Conservation (phyloP, 179 eudicot species). For the Silene coronaria region DNA sequence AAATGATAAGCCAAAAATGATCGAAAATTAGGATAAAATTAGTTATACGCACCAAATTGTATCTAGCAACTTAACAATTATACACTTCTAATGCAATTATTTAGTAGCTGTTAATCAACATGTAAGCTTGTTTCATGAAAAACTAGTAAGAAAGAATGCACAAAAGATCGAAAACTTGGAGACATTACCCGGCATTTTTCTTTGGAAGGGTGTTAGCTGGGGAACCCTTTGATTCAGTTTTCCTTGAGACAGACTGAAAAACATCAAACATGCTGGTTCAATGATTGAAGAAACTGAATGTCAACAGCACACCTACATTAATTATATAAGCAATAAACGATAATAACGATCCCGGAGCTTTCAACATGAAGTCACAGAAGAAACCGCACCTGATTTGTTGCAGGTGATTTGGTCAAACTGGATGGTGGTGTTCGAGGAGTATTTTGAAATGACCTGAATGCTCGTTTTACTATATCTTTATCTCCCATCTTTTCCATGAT, state of each 20-base stretch:
- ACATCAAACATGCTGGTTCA: slow-evolving; percentile 3
- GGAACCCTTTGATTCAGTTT: slow-evolving; percentile 34
- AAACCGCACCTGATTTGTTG: slow-evolving; percentile 41
- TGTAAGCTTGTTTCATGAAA: slow-evolving; percentile 9
- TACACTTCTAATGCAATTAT: background rate
- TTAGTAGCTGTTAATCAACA: background rate
- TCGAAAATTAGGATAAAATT: background rate
- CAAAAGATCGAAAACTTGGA: background rate
- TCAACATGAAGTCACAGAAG: background rate
- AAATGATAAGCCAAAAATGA: background rate
- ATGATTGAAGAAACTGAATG: background rate
- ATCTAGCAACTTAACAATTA: background rate
- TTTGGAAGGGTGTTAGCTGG: slow-evolving; percentile 28
- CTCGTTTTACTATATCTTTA: slow-evolving; percentile 86
- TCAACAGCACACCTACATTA: background rate
- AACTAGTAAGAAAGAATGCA: background rate
- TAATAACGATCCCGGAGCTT: background rate
- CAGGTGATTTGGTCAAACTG: slow-evolving; percentile 27
- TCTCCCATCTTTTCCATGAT: slow-evolving; percentile 96
- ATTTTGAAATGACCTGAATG: slow-evolving; percentile 70
- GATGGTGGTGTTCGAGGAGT: slow-evolving; percentile 30
- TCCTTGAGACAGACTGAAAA: slow-evolving; percentile 31
- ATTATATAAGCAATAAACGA: background rate
- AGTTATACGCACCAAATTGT: background rate
- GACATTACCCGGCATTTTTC: slow-evolving; percentile 43